phyloP scores from a whole-genome alignment of 2,329 filamentous ascomycete genomes.

The Pseudocercospora crystallina region DNA sequence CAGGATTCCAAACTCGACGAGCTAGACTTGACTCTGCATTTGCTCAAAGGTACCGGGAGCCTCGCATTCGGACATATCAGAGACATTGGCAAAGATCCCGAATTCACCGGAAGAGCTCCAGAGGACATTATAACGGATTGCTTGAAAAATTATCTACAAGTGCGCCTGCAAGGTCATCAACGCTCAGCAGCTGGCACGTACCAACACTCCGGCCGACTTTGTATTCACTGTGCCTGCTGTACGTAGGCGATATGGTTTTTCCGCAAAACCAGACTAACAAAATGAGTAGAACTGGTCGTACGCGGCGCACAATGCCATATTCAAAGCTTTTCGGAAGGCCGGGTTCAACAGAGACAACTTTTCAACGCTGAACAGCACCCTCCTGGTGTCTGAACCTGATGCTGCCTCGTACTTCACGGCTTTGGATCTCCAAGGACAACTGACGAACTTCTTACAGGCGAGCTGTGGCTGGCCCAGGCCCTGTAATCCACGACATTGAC shows the following conservation, averaged over 20 bases:
- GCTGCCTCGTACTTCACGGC: conserved; percentile 7
- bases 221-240: conserved; percentile 3
- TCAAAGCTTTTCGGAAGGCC: conserved; percentile 5
- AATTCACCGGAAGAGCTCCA: too few species aligned
- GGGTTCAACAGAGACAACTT: conserved; percentile 1
- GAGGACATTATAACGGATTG: too few species aligned
- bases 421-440: not conserved
- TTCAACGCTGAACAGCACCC: not conserved
- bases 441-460: not conserved
- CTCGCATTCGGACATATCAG: not conserved
- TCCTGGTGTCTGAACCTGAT: conserved; percentile 3
- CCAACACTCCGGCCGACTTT: conserved; percentile 2
- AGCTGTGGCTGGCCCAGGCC: not conserved
- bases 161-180: too few species aligned
- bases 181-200: too few species aligned
- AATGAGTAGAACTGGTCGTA: conserved; percentile 4
- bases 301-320: conserved; percentile 1
- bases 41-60: not conserved
- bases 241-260: not conserved
- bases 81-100: too few species aligned
- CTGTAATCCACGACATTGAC: not conserved
- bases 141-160: too few species aligned
- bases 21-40: not conserved
- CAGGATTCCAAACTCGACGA: not conserved
- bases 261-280: not conserved